phyloP scores from a whole-genome alignment of 192 early-diverging fungal genomes.

The Allomyces arbusculus region DNA sequence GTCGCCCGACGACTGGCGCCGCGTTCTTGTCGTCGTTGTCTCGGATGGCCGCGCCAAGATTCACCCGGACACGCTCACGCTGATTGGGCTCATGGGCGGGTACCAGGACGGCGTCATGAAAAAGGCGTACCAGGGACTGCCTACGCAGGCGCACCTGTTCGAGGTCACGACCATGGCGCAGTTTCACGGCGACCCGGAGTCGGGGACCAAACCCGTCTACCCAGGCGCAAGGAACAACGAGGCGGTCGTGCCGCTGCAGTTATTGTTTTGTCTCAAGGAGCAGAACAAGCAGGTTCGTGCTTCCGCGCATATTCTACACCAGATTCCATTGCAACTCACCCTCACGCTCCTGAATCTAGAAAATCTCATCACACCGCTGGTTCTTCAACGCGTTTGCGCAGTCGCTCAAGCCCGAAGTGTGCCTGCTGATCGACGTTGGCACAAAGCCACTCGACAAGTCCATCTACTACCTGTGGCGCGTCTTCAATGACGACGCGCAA shows the following conservation, averaged over 20 bases:
- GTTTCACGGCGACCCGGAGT: conserved; percentile 35
- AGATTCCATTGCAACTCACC: no score
- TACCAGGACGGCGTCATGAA: conserved; percentile 53
- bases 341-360: conserved; percentile 18
- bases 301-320: no score
- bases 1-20: conserved; percentile 56
- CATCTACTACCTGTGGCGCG: conserved; percentile 48
- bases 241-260: conserved; percentile 56
- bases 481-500: conserved; percentile 34
- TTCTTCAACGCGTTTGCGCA: conserved; percentile 46
- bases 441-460: conserved; percentile 34
- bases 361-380: conserved; percentile 21
- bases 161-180: conserved; percentile 69
- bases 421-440: conserved; percentile 43
- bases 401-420: conserved; percentile 33
- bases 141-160: conserved; percentile 54
- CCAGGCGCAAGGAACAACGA: conserved; percentile 10
- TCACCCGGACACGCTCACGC: conserved; percentile 49
- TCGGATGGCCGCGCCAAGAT: conserved; percentile 74
- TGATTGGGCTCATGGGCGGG: conserved; percentile 60
- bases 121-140: conserved; percentile 6
- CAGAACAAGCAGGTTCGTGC: conserved; percentile 30
- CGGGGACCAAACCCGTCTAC: conserved; percentile 40
- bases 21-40: conserved; percentile 81
- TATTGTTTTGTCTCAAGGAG: conserved; percentile 81